Percentiles rank a stretch among this genome's conserved stretches.
Conservation (phyloP, 495 filamentous ascomycete species). For the Pyrenula massariospora region DNA sequence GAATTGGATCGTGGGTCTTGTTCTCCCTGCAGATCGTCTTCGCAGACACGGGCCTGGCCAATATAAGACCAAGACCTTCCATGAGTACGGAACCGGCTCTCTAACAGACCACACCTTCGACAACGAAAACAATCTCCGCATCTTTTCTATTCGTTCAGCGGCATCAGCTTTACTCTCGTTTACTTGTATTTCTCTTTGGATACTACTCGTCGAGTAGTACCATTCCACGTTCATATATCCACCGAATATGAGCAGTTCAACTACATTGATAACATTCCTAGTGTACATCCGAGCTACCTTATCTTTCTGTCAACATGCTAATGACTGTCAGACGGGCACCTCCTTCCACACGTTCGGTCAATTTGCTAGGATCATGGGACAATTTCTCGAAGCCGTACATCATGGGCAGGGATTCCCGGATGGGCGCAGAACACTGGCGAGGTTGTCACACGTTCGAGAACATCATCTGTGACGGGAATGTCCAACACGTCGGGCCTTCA, state of each 20-base stretch:
- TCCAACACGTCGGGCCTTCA: conserved; percentile 34
- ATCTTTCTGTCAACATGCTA: conserved; percentile 1
- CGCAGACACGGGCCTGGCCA: too few relatives aligned
- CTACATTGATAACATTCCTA: conserved; percentile 65
- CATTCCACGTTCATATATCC: not conserved
- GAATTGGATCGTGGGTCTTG: not conserved
- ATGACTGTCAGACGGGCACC: conserved; percentile 59
- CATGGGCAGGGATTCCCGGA: conserved; percentile 65
- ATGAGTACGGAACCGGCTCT: too few relatives aligned
- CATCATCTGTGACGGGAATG: conserved; percentile 70
- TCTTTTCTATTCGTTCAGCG: too few relatives aligned
- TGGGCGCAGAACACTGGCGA: conserved; percentile 63
- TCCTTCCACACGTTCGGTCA: conserved; percentile 56
- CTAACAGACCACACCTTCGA: too few relatives aligned
- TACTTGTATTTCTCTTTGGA: not conserved
- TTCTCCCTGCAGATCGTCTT: too few relatives aligned
- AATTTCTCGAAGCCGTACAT: conserved; percentile 68
- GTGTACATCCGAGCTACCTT: conserved; percentile 41
- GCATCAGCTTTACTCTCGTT: not conserved
- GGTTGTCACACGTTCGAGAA: conserved; percentile 77
- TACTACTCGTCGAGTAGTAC: not conserved
- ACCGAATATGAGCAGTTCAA: conserved; percentile 45
- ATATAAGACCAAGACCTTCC: too few relatives aligned
- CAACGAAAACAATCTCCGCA: too few relatives aligned
- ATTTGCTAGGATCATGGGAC: conserved; percentile 86